Conservation (phyloP, 1,139 yeast species). For the Hyphopichia khmerensis region DNA sequence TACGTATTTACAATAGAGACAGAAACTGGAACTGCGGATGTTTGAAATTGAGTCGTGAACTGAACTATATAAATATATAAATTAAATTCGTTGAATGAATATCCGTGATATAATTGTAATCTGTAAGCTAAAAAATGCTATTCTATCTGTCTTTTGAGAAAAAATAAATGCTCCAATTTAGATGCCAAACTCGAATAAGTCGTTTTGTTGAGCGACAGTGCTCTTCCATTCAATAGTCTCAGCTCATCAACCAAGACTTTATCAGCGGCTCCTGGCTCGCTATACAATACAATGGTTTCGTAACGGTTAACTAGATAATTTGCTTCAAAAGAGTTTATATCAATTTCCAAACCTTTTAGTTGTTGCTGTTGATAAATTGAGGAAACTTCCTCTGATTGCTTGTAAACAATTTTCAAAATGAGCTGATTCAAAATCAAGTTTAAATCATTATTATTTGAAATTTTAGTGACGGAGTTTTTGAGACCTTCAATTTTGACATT, state of each 20-base stretch:
- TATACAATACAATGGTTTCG: conserved; percentile 23
- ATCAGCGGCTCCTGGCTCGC: conserved; percentile 3
- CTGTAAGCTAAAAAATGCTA: no score
- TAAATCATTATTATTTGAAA: conserved; percentile 65
- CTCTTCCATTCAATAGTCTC: neutral
- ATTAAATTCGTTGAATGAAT: no score
- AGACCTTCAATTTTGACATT: conserved; percentile 66
- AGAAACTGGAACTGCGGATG: no score
- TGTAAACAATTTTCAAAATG: conserved; percentile 60
- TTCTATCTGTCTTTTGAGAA: neutral
- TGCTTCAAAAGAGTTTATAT: conserved; percentile 18
- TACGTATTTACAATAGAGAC: no score
- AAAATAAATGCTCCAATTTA: conserved; percentile 7
- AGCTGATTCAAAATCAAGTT: conserved; percentile 57
- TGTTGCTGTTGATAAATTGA: conserved; percentile 32
- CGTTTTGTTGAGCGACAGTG: neutral
- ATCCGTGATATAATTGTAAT: no score
- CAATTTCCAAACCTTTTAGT: conserved; percentile 45
- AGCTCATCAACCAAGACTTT: neutral
- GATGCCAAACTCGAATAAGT: conserved; percentile 4
- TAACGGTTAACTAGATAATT: conserved; percentile 16
- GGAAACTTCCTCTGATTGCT: conserved; percentile 53
- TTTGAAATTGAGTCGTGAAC: no score
- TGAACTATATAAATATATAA: no score
- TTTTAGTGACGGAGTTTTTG: conserved; percentile 57